Conservation (phyloP, 768 basidiomycete genomes). For the Termitomyces sp. region DNA sequence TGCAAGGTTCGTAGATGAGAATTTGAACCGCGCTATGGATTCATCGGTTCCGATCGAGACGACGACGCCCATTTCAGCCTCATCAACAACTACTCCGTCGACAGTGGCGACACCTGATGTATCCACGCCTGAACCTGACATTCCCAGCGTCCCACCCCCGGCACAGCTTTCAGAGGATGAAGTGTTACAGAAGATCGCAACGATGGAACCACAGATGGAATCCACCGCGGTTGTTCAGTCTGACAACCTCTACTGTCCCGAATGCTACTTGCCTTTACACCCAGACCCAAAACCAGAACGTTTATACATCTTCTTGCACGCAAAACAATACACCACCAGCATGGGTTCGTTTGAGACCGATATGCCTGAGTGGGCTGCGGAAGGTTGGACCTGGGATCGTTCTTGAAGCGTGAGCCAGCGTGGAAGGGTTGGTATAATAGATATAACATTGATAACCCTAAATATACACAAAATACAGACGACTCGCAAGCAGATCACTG, state of each 20-base stretch:
- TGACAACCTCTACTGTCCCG: constrained; percentile 69
- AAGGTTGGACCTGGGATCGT: constrained; percentile 68
- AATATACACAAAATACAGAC: constrained; percentile 12
- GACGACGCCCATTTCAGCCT: neutral
- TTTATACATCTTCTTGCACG: constrained; percentile 95
- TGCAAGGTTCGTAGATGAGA: constrained; percentile 31
- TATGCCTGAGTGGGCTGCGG: constrained; percentile 85
- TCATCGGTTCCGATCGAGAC: neutral
- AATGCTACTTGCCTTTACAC: constrained; percentile 90
- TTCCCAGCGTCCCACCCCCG: constrained; percentile 14
- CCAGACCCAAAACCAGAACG: constrained; percentile 92
- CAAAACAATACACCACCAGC: constrained; percentile 77
- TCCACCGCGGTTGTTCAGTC: constrained; percentile 32
- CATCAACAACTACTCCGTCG: constrained; percentile 7
- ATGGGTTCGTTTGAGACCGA: constrained; percentile 82
- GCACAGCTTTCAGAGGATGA: constrained; percentile 47
- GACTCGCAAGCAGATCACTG: constrained; percentile 6
- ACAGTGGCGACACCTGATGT: constrained; percentile 8
- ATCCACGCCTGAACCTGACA: constrained; percentile 15
- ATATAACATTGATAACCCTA: constrained; percentile 6
- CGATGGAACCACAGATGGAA: constrained; percentile 34
- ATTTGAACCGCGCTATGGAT: constrained; percentile 16
- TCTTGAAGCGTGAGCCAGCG: constrained; percentile 13
- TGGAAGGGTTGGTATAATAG: neutral
- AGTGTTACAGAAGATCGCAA: constrained; percentile 38